phyloP scores from a whole-genome alignment of 2,329 filamentous ascomycete genomes.

The Cercospora sp. region DNA sequence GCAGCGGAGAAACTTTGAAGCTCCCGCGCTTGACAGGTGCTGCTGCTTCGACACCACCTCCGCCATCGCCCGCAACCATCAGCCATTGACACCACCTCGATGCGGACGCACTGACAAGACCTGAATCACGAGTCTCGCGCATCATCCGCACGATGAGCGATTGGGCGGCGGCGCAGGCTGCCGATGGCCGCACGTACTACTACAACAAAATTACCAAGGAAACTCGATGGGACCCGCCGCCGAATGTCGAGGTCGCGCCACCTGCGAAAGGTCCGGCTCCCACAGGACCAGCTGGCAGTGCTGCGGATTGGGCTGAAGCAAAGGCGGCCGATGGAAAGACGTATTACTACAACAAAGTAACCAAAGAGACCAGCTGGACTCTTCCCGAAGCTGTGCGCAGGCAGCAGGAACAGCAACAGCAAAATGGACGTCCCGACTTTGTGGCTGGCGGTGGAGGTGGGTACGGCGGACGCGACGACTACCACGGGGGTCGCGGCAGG shows the following conservation, averaged over 20 bases:
- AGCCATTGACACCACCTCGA: neutral
- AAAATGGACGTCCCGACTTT: constrained; percentile 47
- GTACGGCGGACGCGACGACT: constrained; percentile 32
- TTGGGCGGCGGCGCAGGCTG: constrained; percentile 34
- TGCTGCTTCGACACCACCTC: neutral
- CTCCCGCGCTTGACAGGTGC: neutral
- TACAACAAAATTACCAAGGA: constrained; percentile 83
- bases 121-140: neutral
- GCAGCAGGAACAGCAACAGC: constrained; percentile 26
- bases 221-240: constrained; percentile 93
- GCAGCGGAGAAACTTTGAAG: constrained; percentile 5
- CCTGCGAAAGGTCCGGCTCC: constrained; percentile 65
- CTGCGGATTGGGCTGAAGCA: constrained; percentile 77
- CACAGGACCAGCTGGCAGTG: constrained; percentile 61
- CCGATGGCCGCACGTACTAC: constrained; percentile 76
- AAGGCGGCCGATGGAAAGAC: constrained; percentile 81
- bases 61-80: neutral
- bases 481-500: constrained; percentile 20
- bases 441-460: constrained; percentile 48
- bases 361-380: constrained; percentile 90
- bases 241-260: constrained; percentile 54
- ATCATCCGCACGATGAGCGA: constrained; percentile 26
- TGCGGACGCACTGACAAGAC: neutral
- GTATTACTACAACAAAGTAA: constrained; percentile 92
- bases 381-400: constrained; percentile 61